Base-by-base conservation (phyloP, 495 filamentous ascomycete genomes). In the Penicillium bialowiezense region DNA sequence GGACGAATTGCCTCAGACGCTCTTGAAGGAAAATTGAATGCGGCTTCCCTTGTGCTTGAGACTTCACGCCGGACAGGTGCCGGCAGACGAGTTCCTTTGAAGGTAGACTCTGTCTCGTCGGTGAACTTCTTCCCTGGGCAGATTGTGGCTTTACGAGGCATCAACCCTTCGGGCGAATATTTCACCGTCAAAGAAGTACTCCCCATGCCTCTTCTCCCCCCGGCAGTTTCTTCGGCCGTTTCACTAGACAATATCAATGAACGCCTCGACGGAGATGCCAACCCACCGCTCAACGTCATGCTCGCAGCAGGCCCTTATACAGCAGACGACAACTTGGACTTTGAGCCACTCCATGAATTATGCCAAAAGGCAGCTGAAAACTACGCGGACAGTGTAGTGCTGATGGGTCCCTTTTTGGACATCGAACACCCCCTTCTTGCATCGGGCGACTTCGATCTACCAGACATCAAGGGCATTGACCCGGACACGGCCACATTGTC, bases 51-150 rank as follows among this genome's bases (percentile, higher is more conserved):
- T 2, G 81, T 97, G 13, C 77, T 98, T 3, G 93, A 98, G 64
- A 90, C 85, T 8, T 95, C 89, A 1, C 77, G 93, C 41, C 78
- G 88, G n/a, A 89, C 80, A 46, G 93, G 92, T 15, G 87, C 83
- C 40, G 93, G 90, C 18, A 64, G 84, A 40, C 81, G 93, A 47
- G 79, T 96, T 18, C 89, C 89, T 3, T 71, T 98, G 17, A 87
- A 90, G 58, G 62, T 97, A 7, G 78, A 85, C 50, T 75, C 79
- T 0, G 54, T 96, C 1, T 68, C 75, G 2, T 79, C 80, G 5
- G 88, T 84, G 68, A 87, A 90, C 52, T 90, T 97, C 75, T 96
- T 98, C 67, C 91, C 92, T 0, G 93, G 93, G 14, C 90, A 97
- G 61, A 95, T 97, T 39, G 87, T 95, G 15, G 93, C 91, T 7